A percentile compares a stretch with the other conserved stretches of the same genome.
Conservation (phyloP, 1,284 basidiomycete genomes). For the Trichosporon coremiiforme region DNA sequence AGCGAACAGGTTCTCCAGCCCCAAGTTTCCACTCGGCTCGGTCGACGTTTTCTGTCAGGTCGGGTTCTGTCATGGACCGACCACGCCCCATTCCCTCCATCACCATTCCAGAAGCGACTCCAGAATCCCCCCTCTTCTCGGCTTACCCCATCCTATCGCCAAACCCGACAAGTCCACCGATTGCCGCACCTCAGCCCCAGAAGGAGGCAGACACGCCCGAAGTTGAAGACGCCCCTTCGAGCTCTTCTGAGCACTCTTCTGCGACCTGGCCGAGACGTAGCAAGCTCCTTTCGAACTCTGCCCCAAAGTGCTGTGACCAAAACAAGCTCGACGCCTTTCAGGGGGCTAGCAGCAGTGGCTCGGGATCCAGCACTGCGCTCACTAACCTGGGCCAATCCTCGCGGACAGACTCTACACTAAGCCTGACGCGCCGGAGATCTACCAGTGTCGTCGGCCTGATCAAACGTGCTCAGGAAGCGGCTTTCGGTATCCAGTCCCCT, state of each 20-base stretch:
- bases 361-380: constrained; percentile 15
- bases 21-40: constrained; percentile 11
- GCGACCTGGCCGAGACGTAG: constrained; percentile 11
- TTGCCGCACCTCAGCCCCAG: background rate
- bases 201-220: constrained; percentile 13
- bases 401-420: constrained; percentile 17
- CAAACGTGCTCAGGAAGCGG: constrained; percentile 19
- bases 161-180: constrained; percentile 11
- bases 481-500: constrained; percentile 4
- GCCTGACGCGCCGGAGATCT: constrained; percentile 26
- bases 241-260: constrained; percentile 14
- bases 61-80: constrained; percentile 10
- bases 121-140: constrained; percentile 23
- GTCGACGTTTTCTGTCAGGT: background rate
- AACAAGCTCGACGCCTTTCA: constrained; percentile 16
- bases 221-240: constrained; percentile 6
- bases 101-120: constrained; percentile 21
- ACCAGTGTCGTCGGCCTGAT: constrained; percentile 22
- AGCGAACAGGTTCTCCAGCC: background rate
- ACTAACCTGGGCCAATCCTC: background rate
- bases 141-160: constrained; percentile 31
- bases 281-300: background rate
- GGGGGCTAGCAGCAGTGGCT: background rate
- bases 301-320: background rate
- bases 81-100: constrained; percentile 22